A percentile compares a stretch with the other conserved stretches of the same genome.
Evolutionary conservation across 177 flowering plant genomes (phyloP).

Genomic region (Vitis hybrid): DNA sequence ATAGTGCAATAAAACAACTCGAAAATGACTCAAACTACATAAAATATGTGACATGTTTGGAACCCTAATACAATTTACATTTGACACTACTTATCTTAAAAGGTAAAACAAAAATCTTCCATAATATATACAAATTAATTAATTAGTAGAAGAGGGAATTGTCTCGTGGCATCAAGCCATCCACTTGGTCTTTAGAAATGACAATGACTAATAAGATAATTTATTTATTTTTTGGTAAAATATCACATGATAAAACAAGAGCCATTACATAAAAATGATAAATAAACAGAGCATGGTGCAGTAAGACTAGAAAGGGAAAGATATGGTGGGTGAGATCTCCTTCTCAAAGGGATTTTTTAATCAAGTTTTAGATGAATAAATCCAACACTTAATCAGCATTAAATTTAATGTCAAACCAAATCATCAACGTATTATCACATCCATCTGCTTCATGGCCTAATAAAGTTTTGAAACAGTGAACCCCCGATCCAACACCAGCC

Average conservation of each 20-base stretch:
- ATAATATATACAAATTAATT: no score
- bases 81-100: no score
- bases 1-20: no score
- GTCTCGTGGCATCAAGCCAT: no score
- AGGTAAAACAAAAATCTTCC: no score
- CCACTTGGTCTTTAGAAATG: background rate
- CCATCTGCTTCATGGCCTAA: background rate
- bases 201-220: background rate
- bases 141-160: no score
- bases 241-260: background rate
- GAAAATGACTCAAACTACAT: no score
- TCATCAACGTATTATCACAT: background rate
- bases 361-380: background rate
- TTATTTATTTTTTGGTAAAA: background rate
- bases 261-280: background rate
- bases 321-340: constrained; percentile 9
- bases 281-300: background rate
- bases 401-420: background rate
- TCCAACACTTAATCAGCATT: background rate
- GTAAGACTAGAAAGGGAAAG: background rate
- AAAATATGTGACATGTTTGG: no score
- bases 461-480: background rate
- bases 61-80: no score
- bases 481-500: background rate
- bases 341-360: background rate